These are phyloP conservation scores for Hygrocybe punicea DNA, from an alignment of 768 basidiomycete genomes.

Conservation along the genomic window DNA sequence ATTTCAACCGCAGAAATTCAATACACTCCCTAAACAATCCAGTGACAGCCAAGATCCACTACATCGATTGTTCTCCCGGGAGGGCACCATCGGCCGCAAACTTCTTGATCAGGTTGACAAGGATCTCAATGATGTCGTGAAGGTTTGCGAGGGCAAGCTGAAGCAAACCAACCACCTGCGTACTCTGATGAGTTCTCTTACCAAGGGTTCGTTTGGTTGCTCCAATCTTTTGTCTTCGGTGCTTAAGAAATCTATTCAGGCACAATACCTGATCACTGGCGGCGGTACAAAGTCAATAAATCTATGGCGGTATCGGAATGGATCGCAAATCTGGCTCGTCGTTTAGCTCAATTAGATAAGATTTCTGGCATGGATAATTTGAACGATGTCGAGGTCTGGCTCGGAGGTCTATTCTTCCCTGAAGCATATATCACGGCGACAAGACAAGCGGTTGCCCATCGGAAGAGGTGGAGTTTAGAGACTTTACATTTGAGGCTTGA, in stretches of 20 bases:
- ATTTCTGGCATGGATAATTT: slow-evolving; percentile 64
- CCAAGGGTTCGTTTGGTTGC: slow-evolving; percentile 62
- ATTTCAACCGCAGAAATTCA: slow-evolving; percentile 49
- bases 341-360: slow-evolving; percentile 77
- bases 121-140: slow-evolving; percentile 78
- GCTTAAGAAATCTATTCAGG: slow-evolving; percentile 43
- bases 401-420: slow-evolving; percentile 94
- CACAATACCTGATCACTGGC: slow-evolving; percentile 85
- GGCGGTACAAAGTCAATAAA: slow-evolving; percentile 81
- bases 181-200: slow-evolving; percentile 83
- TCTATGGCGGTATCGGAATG: slow-evolving; percentile 80
- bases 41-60: slow-evolving; percentile 79
- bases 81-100: slow-evolving; percentile 74
- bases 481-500: slow-evolving; percentile 77
- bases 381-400: slow-evolving; percentile 77
- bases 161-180: slow-evolving; percentile 97
- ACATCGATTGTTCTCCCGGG: slow-evolving; percentile 83
- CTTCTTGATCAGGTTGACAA: slow-evolving; percentile 74
- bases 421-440: slow-evolving; percentile 96
- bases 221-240: background rate
- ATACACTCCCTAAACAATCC: slow-evolving; percentile 59
- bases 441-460: slow-evolving; percentile 91
- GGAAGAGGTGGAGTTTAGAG: slow-evolving; percentile 90
- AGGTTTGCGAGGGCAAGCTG: slow-evolving; percentile 79
- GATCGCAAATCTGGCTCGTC: slow-evolving; percentile 76